Base-by-base conservation (phyloP, 805 yeast genomes). In the Teunomyces pallodes region DNA sequence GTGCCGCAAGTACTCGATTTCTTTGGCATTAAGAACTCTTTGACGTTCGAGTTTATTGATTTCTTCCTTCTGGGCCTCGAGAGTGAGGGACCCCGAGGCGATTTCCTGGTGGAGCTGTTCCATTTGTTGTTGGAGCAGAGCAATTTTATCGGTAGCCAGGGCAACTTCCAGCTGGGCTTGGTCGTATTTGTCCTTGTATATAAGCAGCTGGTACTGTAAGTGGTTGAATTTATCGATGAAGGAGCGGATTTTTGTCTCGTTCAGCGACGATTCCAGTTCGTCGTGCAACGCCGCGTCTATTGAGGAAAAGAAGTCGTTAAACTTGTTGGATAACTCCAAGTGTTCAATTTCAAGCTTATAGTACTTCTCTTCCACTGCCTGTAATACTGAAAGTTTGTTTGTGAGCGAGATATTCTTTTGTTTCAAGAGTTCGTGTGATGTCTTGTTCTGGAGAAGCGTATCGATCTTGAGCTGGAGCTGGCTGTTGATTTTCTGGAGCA, bases 1-100 rank as follows among this genome's bases (percentile, higher is more conserved):
- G 36, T 72, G 72, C 49, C 86, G 70, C 46, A 86, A 65, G 48
- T 82, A 74, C 46, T 74, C 79, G 27, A 83, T 75, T 57, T 86
- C 91, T 51, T 79, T 81, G 20, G 68, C 57, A n/a, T 83, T 77
- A 38, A 85, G 65, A 2, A 68, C 57, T 45, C 74, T 74, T 48
- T 82, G 84, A 46, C 78, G 76, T 43, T 80, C 80, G 5, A 79
- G 59, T 47, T 83, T 64, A 50, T 62, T 60, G 12, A 69, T 54
- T 13, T 50, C 44, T 12, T 38, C 41, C 4, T 38, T 28, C 5
- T 53, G 52, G 5, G 60, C 56, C 42, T 58, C 60, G 1, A 40
- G 13, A 1, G 47, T 24, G 4, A 52, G 5, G 14, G 54, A 52
- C 4, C 48, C 45, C n/a, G 53, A 48, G 1, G 47, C 39, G 3